phyloP scores from a whole-genome alignment of 2,329 filamentous ascomycete species.

The Nemania diffusa region DNA sequence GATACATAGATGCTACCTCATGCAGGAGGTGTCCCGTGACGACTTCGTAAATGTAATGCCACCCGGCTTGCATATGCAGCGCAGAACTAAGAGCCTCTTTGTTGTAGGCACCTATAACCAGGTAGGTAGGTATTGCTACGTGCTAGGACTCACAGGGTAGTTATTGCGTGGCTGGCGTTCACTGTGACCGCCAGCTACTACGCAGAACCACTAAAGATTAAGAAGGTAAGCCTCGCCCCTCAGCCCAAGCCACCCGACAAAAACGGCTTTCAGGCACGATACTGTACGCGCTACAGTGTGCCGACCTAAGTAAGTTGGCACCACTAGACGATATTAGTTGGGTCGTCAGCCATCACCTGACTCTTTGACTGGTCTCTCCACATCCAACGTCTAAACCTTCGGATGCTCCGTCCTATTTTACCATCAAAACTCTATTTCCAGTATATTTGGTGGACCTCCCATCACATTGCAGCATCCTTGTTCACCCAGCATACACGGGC shows the following conservation, averaged over 20 bases:
- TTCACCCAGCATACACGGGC: background rate
- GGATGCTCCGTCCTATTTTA: background rate
- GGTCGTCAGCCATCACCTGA: slow-evolving; percentile 28
- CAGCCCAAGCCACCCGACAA: background rate
- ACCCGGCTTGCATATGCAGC: background rate
- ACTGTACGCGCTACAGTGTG: background rate
- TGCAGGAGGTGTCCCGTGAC: too few relatives aligned
- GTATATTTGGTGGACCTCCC: background rate
- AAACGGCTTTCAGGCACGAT: slow-evolving; percentile 14
- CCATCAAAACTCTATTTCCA: slow-evolving; percentile 1
- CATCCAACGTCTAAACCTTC: slow-evolving; percentile 17
- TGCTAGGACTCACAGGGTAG: background rate
- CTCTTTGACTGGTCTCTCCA: slow-evolving; percentile 18
- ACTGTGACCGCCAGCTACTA: background rate
- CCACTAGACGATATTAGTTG: background rate
- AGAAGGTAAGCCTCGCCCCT: background rate
- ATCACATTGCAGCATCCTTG: background rate
- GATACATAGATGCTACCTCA: too few relatives aligned
- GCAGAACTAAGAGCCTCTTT: background rate
- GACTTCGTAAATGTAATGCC: background rate
- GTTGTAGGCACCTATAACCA: background rate
- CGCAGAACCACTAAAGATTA: background rate
- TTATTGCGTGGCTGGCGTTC: background rate
- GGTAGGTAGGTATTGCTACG: too few relatives aligned
- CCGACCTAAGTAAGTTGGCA: background rate